phyloP scores from a whole-genome alignment of 78 protist genomes.

The Dictyostelium intermedium region DNA sequence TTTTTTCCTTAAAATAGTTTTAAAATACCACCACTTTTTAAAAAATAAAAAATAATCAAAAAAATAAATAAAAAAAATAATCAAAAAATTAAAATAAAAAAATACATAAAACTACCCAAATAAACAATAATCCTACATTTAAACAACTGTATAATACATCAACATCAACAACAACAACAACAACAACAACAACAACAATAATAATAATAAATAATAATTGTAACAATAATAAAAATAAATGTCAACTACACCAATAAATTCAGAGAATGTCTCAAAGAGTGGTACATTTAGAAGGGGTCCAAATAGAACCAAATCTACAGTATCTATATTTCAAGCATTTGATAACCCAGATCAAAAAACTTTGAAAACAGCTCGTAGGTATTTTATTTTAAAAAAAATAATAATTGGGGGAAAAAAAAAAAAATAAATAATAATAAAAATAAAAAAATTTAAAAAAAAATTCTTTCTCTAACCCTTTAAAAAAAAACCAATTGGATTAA shows the following conservation, averaged over 20 bases:
- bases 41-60: too few species aligned
- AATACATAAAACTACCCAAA: too few species aligned
- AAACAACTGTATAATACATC: neutral
- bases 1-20: too few species aligned
- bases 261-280: neutral
- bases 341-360: slow-evolving; percentile 22
- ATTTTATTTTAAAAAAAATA: neutral
- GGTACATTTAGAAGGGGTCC: slow-evolving; percentile 1
- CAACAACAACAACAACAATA: neutral
- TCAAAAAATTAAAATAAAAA: neutral
- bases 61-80: neutral
- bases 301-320: slow-evolving; percentile 10
- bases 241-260: neutral
- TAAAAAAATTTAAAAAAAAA: neutral
- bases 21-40: neutral
- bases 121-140: neutral
- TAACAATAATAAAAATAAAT: neutral
- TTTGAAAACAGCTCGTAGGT: slow-evolving; percentile 59
- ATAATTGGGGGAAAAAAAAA: neutral
- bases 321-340: slow-evolving; percentile 19
- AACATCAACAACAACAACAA: too few species aligned
- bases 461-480: neutral
- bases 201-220: neutral
- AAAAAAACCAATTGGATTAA: too few species aligned
- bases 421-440: too few species aligned